A percentile compares a stretch with the other conserved stretches of the same genome.
These are phyloP conservation scores for Aristolochia californica DNA, from an alignment of 164 flowering plant species.

Conservation along the genomic window DNA sequence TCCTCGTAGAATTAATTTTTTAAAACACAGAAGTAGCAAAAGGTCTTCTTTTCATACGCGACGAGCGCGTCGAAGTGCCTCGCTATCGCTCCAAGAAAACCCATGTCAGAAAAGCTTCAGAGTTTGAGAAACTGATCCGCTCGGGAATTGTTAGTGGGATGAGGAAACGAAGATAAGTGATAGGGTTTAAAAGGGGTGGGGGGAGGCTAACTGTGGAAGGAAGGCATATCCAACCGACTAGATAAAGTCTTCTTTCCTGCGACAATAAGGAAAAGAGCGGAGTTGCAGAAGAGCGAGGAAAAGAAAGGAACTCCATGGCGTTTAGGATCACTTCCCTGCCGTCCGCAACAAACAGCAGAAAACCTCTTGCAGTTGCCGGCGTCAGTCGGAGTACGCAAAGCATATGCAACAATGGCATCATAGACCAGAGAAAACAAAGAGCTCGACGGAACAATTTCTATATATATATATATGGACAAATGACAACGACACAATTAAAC, in stretches of 20 bases:
- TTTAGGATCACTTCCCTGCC: neutral
- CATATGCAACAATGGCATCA: no score
- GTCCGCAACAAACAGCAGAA: neutral
- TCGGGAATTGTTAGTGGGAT: neutral
- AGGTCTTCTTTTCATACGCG: constrained; percentile 31
- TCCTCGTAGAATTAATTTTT: no score
- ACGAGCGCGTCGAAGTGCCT: constrained; percentile 47
- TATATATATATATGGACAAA: no score
- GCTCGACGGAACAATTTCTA: no score
- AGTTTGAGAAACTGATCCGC: neutral
- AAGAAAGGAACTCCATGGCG: neutral
- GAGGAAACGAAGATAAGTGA: neutral
- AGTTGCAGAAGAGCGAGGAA: neutral
- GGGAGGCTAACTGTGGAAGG: constrained; percentile 2
- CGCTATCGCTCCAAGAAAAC: constrained; percentile 44
- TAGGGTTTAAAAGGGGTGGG: constrained; percentile 1
- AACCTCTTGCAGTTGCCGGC: no score
- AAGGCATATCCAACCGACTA: constrained; percentile 17
- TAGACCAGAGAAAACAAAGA: no score
- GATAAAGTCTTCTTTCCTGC: constrained; percentile 21
- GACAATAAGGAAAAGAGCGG: constrained; percentile 10
- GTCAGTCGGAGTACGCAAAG: no score
- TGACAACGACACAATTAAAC: no score
- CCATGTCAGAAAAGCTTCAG: constrained; percentile 28
- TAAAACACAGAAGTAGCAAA: no score